phyloP scores from a whole-genome alignment of 352 stramenopile species.

The Phytophthora brassicae region DNA sequence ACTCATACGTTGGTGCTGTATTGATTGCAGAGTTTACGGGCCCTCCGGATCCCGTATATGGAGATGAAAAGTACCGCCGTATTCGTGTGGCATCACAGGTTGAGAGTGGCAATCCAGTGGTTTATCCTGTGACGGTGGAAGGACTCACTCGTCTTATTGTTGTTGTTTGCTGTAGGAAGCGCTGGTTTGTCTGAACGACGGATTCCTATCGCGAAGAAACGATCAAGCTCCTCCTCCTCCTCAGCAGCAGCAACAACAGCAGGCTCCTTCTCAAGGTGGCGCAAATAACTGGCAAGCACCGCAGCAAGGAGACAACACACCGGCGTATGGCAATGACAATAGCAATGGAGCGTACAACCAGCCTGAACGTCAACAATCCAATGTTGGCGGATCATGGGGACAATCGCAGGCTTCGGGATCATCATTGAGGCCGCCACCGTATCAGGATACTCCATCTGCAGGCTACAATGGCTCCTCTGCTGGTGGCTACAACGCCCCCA shows the following conservation, averaged over 20 bases:
- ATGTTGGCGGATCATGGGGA: constrained; percentile 53
- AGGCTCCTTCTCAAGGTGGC: constrained; percentile 18
- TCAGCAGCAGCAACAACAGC: constrained; percentile 26
- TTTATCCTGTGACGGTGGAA: constrained; percentile 10
- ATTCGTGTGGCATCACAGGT: constrained; percentile 81
- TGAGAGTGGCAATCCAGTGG: background rate
- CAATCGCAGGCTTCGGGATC: constrained; percentile 27
- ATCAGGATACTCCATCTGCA: constrained; percentile 52
- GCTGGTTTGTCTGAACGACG: constrained; percentile 77
- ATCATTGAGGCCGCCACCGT: constrained; percentile 45
- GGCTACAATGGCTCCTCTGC: constrained; percentile 21
- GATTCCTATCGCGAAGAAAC: constrained; percentile 54
- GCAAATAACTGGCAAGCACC: constrained; percentile 29
- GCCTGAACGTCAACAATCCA: constrained; percentile 27
- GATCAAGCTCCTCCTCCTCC: constrained; percentile 29
- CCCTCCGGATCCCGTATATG: constrained; percentile 70
- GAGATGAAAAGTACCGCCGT: constrained; percentile 83
- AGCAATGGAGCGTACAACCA: constrained; percentile 21
- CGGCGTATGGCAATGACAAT: constrained; percentile 22
- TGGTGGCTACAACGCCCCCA: constrained; percentile 14
- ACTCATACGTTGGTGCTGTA: background rate
- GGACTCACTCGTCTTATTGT: constrained; percentile 22
- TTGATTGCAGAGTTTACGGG: constrained; percentile 72
- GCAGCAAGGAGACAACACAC: constrained; percentile 19
- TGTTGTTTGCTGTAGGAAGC: constrained; percentile 51